phyloP scores from a whole-genome alignment of 2,329 filamentous ascomycete species.

The Penicillium sumatraense region DNA sequence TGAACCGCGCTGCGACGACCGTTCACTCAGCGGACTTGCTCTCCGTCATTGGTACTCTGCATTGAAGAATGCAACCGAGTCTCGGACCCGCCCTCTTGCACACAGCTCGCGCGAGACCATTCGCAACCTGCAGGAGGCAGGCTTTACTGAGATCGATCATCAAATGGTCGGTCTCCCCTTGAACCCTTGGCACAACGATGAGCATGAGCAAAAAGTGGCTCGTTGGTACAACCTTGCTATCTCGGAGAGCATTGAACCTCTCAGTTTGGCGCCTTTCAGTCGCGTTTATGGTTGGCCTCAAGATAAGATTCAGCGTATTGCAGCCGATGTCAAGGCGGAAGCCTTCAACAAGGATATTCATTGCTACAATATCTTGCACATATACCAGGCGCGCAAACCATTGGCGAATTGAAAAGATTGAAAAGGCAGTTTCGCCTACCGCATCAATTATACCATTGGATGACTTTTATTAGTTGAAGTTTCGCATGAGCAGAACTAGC shows the following conservation, averaged over 20 bases:
- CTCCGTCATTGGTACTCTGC: slow-evolving; percentile 72
- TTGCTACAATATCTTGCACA: slow-evolving; percentile 66
- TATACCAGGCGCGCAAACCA: slow-evolving; percentile 49
- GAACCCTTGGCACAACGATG: slow-evolving; percentile 72
- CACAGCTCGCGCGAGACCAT: slow-evolving; percentile 64
- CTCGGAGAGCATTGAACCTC: slow-evolving; percentile 71
- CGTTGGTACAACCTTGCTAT: slow-evolving; percentile 84
- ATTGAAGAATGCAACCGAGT: slow-evolving; percentile 70
- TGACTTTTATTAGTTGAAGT: too few relatives aligned
- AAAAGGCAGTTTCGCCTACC: background rate
- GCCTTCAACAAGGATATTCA: slow-evolving; percentile 70
- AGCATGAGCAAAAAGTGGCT: slow-evolving; percentile 69
- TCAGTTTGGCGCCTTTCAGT: slow-evolving; percentile 75
- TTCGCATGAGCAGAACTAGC: background rate
- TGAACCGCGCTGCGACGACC: slow-evolving; percentile 72
- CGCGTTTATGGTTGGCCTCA: slow-evolving; percentile 65
- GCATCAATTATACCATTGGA: too few relatives aligned
- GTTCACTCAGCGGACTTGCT: slow-evolving; percentile 59
- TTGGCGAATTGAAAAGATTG: slow-evolving; percentile 16
- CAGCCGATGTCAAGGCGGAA: slow-evolving; percentile 67
- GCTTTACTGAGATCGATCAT: slow-evolving; percentile 80
- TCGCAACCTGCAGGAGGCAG: slow-evolving; percentile 67
- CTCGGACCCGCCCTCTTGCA: slow-evolving; percentile 66
- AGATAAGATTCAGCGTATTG: slow-evolving; percentile 67
- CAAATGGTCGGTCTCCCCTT: slow-evolving; percentile 71